Conservation (phyloP, 2,329 filamentous ascomycete genomes). For the Fusarium keratoplasticum region DNA sequence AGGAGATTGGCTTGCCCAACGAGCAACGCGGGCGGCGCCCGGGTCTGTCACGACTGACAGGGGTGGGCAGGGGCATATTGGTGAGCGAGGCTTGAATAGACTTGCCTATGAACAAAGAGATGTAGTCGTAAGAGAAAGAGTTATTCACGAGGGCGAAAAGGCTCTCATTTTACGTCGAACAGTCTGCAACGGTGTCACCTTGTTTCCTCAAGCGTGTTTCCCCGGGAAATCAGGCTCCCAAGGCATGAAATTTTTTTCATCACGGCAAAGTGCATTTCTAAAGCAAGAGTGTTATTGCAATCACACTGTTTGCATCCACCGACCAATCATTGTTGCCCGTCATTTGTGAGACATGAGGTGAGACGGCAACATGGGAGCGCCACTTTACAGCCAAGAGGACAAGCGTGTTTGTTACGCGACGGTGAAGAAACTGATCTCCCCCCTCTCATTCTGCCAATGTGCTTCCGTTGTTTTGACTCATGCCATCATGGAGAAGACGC, state of each 20-base stretch:
- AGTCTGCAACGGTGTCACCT: background rate
- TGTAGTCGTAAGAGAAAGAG: background rate
- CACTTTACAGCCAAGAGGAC: background rate
- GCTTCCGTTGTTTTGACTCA: background rate
- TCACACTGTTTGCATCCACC: background rate
- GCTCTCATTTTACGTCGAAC: background rate
- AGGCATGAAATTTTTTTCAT: background rate
- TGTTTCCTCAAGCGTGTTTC: background rate
- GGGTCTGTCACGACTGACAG: background rate
- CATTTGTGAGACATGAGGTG: background rate
- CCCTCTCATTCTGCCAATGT: background rate
- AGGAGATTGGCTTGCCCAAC: background rate
- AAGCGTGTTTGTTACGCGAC: background rate
- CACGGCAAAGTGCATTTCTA: background rate
- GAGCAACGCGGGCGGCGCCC: background rate
- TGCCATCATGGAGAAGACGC: background rate
- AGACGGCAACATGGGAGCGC: background rate
- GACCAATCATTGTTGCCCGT: background rate
- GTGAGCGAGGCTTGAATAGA: background rate
- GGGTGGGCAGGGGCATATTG: background rate
- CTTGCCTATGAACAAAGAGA: background rate
- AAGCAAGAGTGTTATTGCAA: background rate
- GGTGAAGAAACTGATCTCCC: background rate
- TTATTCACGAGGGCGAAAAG: no score
- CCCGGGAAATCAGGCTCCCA: background rate